Percentiles rank a stretch among this genome's conserved stretches.
These are phyloP conservation scores for Paraphoma sp. DNA, from an alignment of 2,329 filamentous ascomycete species.

Conservation along the genomic window DNA sequence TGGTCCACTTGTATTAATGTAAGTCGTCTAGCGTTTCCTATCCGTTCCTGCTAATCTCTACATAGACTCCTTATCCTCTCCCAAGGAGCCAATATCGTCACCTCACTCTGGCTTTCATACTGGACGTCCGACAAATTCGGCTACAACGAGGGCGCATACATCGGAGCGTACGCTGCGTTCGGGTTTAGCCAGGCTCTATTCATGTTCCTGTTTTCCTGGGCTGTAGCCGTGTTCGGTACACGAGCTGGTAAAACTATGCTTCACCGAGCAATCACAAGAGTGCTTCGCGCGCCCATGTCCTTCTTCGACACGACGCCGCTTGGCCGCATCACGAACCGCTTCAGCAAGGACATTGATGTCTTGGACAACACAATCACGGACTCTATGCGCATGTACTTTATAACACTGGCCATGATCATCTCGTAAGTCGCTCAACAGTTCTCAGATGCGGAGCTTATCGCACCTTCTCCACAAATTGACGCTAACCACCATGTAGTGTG, in stretches of 20 bases:
- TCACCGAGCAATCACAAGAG: conserved; percentile 76
- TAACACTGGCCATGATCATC: conserved; percentile 82
- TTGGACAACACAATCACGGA: conserved; percentile 95
- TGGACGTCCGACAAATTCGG: conserved; percentile 85
- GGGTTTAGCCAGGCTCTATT: conserved; percentile 34
- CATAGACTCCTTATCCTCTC: conserved; percentile 67
- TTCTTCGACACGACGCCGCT: conserved; percentile 98
- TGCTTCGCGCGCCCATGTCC: conserved; percentile 75
- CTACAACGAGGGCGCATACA: conserved; percentile 72
- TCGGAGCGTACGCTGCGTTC: conserved; percentile 57
- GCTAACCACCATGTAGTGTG: conserved; percentile 58
- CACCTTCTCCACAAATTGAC: background rate
- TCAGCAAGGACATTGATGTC: conserved; percentile 92
- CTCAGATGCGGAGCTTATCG: background rate
- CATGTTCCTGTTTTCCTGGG: conserved; percentile 80
- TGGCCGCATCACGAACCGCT: conserved; percentile 94
- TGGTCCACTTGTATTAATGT: conserved; percentile 66
- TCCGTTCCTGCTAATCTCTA: background rate
- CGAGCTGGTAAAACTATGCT: conserved; percentile 83
- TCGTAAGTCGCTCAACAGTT: conserved; percentile 37
- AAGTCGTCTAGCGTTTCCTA: background rate
- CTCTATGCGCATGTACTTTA: conserved; percentile 88
- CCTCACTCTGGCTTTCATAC: conserved; percentile 90
- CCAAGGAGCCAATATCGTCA: conserved; percentile 85
- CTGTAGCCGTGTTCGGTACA: conserved; percentile 80